Percentiles rank a stretch among this genome's conserved stretches.
Evolutionary conservation across 2,329 filamentous ascomycete species (phyloP).

Genomic region (Ophiobolus disseminans): DNA sequence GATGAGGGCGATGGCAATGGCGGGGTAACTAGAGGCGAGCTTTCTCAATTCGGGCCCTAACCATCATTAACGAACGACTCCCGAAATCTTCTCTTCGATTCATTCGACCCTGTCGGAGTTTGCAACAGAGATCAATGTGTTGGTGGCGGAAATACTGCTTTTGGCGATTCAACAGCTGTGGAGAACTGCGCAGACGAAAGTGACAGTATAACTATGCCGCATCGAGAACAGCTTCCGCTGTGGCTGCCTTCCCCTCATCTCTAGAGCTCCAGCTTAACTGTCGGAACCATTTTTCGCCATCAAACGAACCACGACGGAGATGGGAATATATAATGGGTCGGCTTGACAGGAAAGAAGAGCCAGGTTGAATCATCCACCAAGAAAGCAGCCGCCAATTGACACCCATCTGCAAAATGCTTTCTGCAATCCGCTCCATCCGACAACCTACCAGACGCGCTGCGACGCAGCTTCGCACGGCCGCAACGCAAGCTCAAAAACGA

Average conservation of each 20-base stretch:
- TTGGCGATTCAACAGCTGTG: constrained; percentile 12
- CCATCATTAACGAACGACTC: neutral
- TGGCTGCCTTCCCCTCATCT: constrained; percentile 17
- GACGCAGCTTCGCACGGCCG: constrained; percentile 34
- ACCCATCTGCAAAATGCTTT: constrained; percentile 33
- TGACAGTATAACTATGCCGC: constrained; percentile 14
- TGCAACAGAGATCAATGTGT: constrained; percentile 17
- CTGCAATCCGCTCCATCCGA: constrained; percentile 36
- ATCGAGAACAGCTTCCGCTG: constrained; percentile 29
- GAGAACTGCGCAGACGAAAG: constrained; percentile 11
- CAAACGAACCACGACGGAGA: constrained; percentile 10
- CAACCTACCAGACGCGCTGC: constrained; percentile 26
- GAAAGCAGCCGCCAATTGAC: constrained; percentile 7
- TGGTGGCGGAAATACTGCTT: constrained; percentile 24
- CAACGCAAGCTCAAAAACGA: constrained; percentile 50
- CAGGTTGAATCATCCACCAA: constrained; percentile 14
- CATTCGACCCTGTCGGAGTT: constrained; percentile 22
- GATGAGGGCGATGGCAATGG: constrained; percentile 15
- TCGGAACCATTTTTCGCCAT: constrained; percentile 23
- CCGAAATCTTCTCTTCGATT: constrained; percentile 12
- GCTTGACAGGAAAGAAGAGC: constrained; percentile 12
- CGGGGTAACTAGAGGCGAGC: constrained; percentile 21
- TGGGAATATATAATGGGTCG: constrained; percentile 27
- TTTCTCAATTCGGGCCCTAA: neutral
- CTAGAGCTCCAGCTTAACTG: constrained; percentile 16